These are phyloP conservation scores for Haberlea rhodopensis DNA, from an alignment of 257 asterid genomes.

Conservation along the genomic window DNA sequence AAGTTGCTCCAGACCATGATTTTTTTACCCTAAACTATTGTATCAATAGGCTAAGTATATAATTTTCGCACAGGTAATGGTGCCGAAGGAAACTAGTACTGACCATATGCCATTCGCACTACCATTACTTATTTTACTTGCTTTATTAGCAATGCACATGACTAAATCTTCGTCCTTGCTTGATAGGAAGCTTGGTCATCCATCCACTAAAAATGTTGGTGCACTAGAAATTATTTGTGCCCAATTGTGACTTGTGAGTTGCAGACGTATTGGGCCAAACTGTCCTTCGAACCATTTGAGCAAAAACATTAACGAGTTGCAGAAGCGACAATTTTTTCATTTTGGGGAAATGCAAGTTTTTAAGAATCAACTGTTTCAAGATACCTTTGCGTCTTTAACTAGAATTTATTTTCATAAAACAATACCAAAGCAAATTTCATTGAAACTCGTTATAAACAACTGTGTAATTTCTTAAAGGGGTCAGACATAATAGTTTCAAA, in stretches of 20 bases:
- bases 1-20: not conserved
- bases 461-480: not conserved
- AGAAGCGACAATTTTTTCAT: not conserved
- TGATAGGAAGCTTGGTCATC: not conserved
- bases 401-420: not conserved
- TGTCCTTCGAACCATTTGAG: not conserved
- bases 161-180: not conserved
- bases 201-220: not conserved
- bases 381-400: not conserved
- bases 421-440: not conserved
- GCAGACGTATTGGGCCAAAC: not conserved
- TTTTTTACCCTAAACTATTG: not conserved
- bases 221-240: not conserved
- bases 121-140: not conserved
- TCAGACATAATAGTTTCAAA: not conserved
- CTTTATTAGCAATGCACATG: not conserved
- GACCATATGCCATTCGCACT: not conserved
- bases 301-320: not conserved
- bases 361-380: not conserved
- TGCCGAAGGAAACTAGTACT: not conserved
- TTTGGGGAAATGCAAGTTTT: not conserved
- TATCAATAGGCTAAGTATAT: not conserved
- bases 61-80: not conserved
- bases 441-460: not conserved
- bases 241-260: not conserved